phyloP scores from a whole-genome alignment of 495 filamentous ascomycete genomes.

The Penicillium parvum region DNA sequence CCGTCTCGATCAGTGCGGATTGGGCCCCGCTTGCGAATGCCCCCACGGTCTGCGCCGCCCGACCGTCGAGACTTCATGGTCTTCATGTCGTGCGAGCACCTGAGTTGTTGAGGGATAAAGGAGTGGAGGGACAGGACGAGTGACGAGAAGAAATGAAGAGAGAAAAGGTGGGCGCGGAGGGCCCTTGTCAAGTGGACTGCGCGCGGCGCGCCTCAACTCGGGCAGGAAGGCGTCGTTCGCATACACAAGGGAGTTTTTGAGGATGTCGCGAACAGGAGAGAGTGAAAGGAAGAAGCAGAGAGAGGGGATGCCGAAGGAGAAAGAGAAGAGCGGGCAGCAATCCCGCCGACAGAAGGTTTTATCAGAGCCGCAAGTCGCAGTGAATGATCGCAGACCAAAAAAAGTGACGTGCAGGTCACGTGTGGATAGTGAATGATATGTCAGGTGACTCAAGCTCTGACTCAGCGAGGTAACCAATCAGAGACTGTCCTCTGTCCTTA shows the following conservation, averaged over 20 bases:
- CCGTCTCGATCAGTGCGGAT: constrained; percentile 70
- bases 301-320: constrained; percentile 1
- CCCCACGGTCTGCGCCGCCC: constrained; percentile 48
- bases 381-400: constrained; percentile 18
- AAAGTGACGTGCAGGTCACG: constrained; percentile 27
- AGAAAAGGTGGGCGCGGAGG: constrained; percentile 1
- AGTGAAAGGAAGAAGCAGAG: constrained; percentile 2
- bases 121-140: constrained; percentile 2
- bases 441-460: constrained; percentile 10
- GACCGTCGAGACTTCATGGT: constrained; percentile 33
- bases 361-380: background rate
- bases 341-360: constrained; percentile 7
- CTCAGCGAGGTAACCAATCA: constrained; percentile 30
- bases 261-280: background rate
- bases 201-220: constrained; percentile 28
- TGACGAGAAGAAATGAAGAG: background rate
- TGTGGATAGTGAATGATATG: constrained; percentile 5
- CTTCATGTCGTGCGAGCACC: constrained; percentile 35
- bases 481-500: constrained; percentile 36
- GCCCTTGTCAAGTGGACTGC: constrained; percentile 13
- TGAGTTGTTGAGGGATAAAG: background rate
- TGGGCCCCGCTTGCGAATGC: constrained; percentile 65
- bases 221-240: constrained; percentile 14
- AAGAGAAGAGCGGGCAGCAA: constrained; percentile 7
- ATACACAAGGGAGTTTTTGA: constrained; percentile 12